Conservation (phyloP, 305 asterid species). For the Ilex paraguariensis region DNA sequence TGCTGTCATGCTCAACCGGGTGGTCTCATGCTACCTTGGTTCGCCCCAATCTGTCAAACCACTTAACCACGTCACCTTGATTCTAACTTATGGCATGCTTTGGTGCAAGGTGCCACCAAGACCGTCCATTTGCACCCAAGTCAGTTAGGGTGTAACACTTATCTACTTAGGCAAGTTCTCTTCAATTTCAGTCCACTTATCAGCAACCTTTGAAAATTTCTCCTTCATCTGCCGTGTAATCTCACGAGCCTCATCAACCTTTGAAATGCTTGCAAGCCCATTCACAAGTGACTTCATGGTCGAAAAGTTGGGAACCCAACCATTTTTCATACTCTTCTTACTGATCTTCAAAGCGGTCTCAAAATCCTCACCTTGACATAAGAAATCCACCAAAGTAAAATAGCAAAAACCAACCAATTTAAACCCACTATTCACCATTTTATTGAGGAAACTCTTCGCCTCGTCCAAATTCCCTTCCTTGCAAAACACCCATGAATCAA, state of each 20-base stretch:
- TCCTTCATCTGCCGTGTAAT: conserved; percentile 49
- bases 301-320: conserved; percentile 65
- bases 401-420: conserved; percentile 45
- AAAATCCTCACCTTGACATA: conserved; percentile 55
- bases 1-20: too few relatives aligned
- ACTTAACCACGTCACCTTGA: too few relatives aligned
- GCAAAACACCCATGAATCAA: conserved; percentile 72
- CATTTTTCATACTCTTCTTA: conserved; percentile 43
- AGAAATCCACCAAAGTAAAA: conserved; percentile 55
- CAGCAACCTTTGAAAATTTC: conserved; percentile 46
- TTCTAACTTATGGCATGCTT: too few relatives aligned
- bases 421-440: conserved; percentile 44
- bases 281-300: conserved; percentile 65
- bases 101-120: too few relatives aligned
- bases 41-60: too few relatives aligned
- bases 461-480: conserved; percentile 50
- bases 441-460: too few relatives aligned
- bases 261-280: conserved; percentile 54
- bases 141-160: too few relatives aligned
- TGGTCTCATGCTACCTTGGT: too few relatives aligned
- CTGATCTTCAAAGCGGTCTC: conserved; percentile 52
- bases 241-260: conserved; percentile 60
- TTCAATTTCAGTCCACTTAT: conserved; percentile 72
- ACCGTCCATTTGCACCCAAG: too few relatives aligned
- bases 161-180: conserved; percentile 46